A percentile compares a stretch with the other conserved stretches of the same genome.
Conservation (phyloP, 192 early-diverging fungal genomes). For the Gamsiella multidivaricata region DNA sequence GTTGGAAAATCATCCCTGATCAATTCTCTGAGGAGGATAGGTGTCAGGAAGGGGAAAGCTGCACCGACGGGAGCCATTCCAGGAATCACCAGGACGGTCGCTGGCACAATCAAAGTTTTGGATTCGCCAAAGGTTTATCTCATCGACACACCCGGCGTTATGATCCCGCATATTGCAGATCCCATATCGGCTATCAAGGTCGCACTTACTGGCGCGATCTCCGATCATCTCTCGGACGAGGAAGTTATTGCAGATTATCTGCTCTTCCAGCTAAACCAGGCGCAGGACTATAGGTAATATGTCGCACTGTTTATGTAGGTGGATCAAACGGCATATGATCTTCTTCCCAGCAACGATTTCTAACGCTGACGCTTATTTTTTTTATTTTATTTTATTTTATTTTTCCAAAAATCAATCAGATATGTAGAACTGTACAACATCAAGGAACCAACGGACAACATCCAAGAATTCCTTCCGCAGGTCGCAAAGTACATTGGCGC, state of each 20-base stretch:
- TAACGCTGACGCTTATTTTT: background rate
- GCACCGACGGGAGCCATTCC: constrained; percentile 86
- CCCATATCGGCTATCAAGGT: constrained; percentile 89
- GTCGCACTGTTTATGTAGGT: background rate
- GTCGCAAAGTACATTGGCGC: constrained; percentile 77
- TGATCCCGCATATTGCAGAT: constrained; percentile 87
- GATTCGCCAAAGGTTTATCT: constrained; percentile 93
- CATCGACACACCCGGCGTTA: constrained; percentile 93
- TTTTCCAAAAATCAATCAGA: constrained; percentile 15
- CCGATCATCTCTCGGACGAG: constrained; percentile 84
- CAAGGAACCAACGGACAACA: constrained; percentile 76
- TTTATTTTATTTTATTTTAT: background rate
- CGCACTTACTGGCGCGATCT: constrained; percentile 89
- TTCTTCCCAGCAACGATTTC: no score
- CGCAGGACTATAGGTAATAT: constrained; percentile 60
- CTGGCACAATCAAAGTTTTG: constrained; percentile 76
- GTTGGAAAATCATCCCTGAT: constrained; percentile 96
- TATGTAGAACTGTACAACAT: constrained; percentile 67
- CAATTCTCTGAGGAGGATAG: constrained; percentile 85
- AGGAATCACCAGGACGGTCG: constrained; percentile 87
- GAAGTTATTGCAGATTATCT: constrained; percentile 91
- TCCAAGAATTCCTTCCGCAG: constrained; percentile 69
- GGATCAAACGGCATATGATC: no score
- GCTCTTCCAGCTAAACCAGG: constrained; percentile 83
- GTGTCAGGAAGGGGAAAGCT: constrained; percentile 83